Conservation (phyloP, 2,329 filamentous ascomycete species). For the Beauveria medogensis region DNA sequence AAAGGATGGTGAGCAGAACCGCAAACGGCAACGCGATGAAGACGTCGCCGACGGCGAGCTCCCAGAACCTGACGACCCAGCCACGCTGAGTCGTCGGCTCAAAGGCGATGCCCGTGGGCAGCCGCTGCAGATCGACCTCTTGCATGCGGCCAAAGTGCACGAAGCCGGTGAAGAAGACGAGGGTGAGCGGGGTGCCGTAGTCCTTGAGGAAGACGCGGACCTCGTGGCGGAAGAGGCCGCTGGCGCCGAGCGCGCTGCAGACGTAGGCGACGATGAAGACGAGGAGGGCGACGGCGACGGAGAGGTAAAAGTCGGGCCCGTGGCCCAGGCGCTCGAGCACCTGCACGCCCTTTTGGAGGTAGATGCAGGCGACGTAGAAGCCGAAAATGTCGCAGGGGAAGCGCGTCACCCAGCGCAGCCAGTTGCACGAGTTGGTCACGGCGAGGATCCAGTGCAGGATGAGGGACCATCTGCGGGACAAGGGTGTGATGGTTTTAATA, state of each 20-base stretch:
- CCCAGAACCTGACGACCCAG: constrained; percentile 80
- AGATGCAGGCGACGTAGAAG: constrained; percentile 89
- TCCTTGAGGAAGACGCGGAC: constrained; percentile 80
- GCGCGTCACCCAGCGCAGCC: constrained; percentile 77
- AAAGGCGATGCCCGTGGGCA: constrained; percentile 73
- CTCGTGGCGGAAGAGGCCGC: constrained; percentile 65
- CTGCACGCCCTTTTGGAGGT: constrained; percentile 84
- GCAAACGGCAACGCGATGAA: constrained; percentile 87
- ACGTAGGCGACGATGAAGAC: constrained; percentile 71
- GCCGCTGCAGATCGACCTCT: constrained; percentile 56
- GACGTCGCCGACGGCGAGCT: constrained; percentile 61
- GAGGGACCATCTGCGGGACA: constrained; percentile 60
- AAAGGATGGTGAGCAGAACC: constrained; percentile 71
- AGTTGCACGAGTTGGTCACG: constrained; percentile 79
- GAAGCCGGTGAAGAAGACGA: constrained; percentile 85
- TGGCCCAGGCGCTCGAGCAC: constrained; percentile 69
- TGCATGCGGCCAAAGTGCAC: constrained; percentile 78
- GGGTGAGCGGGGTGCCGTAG: constrained; percentile 75
- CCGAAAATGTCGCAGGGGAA: constrained; percentile 93
- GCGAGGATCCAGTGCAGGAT: constrained; percentile 80
- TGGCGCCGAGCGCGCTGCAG: constrained; percentile 62
- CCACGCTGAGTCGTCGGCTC: constrained; percentile 63
- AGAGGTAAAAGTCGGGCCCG: constrained; percentile 65
- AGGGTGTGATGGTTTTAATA: background rate
- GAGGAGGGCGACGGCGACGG: constrained; percentile 65